Conservation (phyloP, 441 rosid genomes). For the Isatis lusitanica region DNA sequence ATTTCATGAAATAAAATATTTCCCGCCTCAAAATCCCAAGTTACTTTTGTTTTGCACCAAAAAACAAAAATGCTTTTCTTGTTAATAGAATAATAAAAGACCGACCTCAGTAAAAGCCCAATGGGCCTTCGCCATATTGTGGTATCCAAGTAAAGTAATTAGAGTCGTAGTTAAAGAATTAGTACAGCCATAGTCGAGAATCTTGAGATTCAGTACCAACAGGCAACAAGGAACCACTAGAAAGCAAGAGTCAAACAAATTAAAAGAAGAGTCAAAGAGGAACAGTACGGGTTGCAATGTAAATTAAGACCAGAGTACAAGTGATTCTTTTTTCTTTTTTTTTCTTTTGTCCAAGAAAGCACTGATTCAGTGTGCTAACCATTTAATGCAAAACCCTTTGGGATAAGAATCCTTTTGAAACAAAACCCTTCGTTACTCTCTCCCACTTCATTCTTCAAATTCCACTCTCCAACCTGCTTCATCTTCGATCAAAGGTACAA, state of each 20-base stretch:
- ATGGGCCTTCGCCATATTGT: background rate
- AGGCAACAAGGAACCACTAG: too few species aligned
- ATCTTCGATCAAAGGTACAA: slow-evolving; percentile 24
- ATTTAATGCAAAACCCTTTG: background rate
- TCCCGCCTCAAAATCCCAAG: background rate
- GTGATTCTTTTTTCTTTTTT: background rate
- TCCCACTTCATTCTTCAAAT: background rate
- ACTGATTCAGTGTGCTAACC: background rate
- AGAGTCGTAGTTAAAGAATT: background rate
- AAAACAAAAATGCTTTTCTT: background rate
- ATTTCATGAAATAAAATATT: background rate
- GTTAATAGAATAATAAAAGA: background rate
- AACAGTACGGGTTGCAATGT: background rate
- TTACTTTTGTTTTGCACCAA: background rate
- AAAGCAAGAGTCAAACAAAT: background rate
- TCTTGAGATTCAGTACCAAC: background rate
- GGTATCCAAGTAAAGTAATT: background rate
- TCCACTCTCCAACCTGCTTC: background rate
- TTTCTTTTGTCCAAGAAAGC: background rate
- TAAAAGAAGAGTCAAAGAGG: background rate
- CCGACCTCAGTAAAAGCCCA: background rate
- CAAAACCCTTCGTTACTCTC: slow-evolving; percentile 1
- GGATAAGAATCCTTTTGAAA: background rate
- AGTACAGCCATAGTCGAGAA: background rate
- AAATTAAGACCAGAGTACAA: background rate